Evolutionary conservation across 2,329 filamentous ascomycete genomes (phyloP).

Genomic region (Pseudogymnoascus sp.): DNA sequence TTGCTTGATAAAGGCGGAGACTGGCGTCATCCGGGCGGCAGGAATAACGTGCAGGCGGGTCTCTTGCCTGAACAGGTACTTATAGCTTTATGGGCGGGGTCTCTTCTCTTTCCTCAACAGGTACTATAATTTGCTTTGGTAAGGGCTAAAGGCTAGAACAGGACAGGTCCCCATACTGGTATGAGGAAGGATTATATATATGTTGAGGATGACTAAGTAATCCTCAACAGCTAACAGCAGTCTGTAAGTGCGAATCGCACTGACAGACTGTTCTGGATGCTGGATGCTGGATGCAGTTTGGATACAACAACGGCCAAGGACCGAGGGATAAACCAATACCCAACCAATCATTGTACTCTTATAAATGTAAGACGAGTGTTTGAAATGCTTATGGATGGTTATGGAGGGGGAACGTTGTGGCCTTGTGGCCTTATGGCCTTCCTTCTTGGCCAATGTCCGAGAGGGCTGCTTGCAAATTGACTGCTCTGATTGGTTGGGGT

Average conservation of each 20-base stretch:
- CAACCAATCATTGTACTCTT: not conserved
- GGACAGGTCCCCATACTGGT: not conserved
- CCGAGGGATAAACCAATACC: not conserved
- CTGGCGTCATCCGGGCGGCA: not conserved
- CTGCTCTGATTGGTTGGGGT: not conserved
- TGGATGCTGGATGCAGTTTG: not conserved
- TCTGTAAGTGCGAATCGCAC: not conserved
- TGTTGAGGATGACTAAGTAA: not conserved
- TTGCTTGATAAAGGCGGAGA: slow-evolving; percentile 1
- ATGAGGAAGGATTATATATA: not conserved
- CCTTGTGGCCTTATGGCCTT: not conserved
- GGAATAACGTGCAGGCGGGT: not conserved
- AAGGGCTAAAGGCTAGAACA: not conserved
- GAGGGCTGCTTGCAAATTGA: not conserved
- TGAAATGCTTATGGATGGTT: no score
- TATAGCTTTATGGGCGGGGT: no score
- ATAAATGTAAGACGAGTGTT: not conserved
- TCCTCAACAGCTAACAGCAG: no score
- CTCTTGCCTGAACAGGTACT: no score
- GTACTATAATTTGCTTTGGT: not conserved
- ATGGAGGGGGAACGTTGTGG: not conserved
- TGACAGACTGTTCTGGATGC: not conserved
- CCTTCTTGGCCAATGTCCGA: not conserved
- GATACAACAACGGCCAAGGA: not conserved
- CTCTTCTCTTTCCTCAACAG: not conserved